Evolutionary conservation across 768 basidiomycete species (phyloP).

Genomic region (Lentinula guzmanii): DNA sequence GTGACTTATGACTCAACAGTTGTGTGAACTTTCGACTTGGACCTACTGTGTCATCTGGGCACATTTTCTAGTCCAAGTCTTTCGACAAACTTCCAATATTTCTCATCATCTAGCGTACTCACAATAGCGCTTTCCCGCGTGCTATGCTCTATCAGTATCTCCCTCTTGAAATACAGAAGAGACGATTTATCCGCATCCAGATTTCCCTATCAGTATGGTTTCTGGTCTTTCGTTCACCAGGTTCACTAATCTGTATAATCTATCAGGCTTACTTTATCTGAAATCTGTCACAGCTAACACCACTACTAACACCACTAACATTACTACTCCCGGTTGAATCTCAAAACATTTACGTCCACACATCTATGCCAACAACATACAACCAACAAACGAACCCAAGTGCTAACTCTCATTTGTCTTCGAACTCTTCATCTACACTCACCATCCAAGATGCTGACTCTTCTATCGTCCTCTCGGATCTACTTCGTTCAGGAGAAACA

Average conservation of each 20-base stretch:
- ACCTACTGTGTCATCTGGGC: neutral
- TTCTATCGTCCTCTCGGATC: slow-evolving; percentile 66
- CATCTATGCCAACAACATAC: slow-evolving; percentile 2
- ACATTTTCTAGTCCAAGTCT: neutral
- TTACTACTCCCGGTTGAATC: neutral
- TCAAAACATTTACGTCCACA: neutral
- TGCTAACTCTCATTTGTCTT: neutral
- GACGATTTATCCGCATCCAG: too few relatives aligned
- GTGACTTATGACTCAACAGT: neutral
- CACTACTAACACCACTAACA: neutral
- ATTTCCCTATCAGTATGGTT: neutral
- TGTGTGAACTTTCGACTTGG: neutral
- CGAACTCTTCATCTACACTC: neutral
- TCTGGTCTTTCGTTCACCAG: neutral
- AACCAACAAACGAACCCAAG: neutral
- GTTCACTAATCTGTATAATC: neutral
- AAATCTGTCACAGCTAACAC: neutral
- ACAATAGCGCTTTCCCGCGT: too few relatives aligned
- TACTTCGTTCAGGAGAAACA: slow-evolving; percentile 68
- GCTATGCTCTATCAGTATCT: too few relatives aligned
- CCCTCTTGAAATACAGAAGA: too few relatives aligned
- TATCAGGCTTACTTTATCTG: neutral
- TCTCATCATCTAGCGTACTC: too few relatives aligned
- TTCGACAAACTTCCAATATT: too few relatives aligned
- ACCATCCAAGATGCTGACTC: slow-evolving; percentile 47